Evolutionary conservation across 1,139 yeast species (phyloP), one percentile per base, ranked within the genome.

Genomic region (Candida pseudocylindracea): DNA sequence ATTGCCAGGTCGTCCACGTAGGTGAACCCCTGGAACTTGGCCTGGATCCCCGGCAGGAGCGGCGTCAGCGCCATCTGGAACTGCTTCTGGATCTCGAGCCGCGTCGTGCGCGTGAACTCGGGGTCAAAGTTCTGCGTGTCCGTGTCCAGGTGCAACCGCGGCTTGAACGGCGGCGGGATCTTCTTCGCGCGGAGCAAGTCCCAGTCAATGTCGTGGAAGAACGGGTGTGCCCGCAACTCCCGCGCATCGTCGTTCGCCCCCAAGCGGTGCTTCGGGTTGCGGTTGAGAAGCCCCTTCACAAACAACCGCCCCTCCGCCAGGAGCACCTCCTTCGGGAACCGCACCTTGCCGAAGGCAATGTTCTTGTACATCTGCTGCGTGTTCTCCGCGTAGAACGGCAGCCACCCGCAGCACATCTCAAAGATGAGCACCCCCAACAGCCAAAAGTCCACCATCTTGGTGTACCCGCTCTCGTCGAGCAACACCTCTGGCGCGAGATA

Each of bases 311-410:
- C 96, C 48, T 83, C 94, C 7, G 80, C 66, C 35, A 93, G 76
- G 37, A 88, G 60, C 10, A 88, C 91, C 48, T 88, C 96, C 49
- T 85, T 81, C 31, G 98, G 98, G 54, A 88, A 88, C 45, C 93
- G 66, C 26, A 88, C 96, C 51, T 88, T 88, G 39, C 98, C 96
- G 55, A 83, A 88, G 2, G 96, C 96, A 55, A 88, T 88, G 54
- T 88, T 88, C 56, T 85, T 85, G 58, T 88, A 88, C 96, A 88
- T 88, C 54, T 85, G 94, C 57, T 88, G 96, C 34, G 93, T 81
- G 50, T 80, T 88, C 40, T 85, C 95, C 30, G 96, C 96, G 48
- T 81, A 85, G 51, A 88, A 88, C 35, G 98, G 98, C n/a, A 93
- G 78, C 96, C 96, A 88, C 30, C 98, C 98, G 55, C 96, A 88